These are phyloP conservation scores for Magnaporthiopsis incrustans DNA, from an alignment of 2,329 filamentous ascomycete species.

Conservation along the genomic window DNA sequence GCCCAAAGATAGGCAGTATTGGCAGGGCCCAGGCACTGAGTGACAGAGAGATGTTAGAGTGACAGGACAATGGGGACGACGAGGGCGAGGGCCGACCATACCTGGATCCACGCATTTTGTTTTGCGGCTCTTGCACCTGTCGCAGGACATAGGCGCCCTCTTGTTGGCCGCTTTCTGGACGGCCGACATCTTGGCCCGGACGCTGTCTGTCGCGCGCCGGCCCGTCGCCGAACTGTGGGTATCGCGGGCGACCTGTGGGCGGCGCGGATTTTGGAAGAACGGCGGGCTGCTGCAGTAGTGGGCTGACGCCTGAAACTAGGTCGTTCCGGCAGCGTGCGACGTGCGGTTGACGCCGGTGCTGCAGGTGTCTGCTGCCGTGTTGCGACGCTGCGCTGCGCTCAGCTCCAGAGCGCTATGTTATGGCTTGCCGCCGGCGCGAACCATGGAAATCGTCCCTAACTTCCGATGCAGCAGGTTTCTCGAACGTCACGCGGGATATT, in stretches of 20 bases:
- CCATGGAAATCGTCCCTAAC: neutral
- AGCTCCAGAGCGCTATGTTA: neutral
- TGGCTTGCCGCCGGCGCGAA: too few species aligned
- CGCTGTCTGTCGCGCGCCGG: too few species aligned
- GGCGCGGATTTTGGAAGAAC: neutral
- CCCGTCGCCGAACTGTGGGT: neutral
- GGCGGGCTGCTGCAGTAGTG: neutral
- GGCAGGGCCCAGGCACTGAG: slow-evolving; percentile 20
- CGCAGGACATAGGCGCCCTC: slow-evolving; percentile 22
- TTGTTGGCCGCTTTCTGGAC: slow-evolving; percentile 12
- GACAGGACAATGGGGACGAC: neutral
- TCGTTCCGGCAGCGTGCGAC: neutral
- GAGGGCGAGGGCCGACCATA: neutral
- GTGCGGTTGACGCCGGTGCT: neutral
- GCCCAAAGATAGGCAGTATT: slow-evolving; percentile 2
- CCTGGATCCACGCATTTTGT: slow-evolving; percentile 18
- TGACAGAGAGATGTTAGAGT: neutral
- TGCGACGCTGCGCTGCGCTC: neutral
- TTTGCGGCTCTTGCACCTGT: slow-evolving; percentile 21
- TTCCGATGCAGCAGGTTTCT: neutral
- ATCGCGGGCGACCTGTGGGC: neutral
- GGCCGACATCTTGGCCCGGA: neutral
- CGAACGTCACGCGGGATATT: neutral
- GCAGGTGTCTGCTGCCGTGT: neutral
- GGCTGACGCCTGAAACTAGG: neutral